These are phyloP conservation scores for Thecaphora thlaspeos DNA, from an alignment of 1,284 basidiomycete genomes.

Conservation along the genomic window DNA sequence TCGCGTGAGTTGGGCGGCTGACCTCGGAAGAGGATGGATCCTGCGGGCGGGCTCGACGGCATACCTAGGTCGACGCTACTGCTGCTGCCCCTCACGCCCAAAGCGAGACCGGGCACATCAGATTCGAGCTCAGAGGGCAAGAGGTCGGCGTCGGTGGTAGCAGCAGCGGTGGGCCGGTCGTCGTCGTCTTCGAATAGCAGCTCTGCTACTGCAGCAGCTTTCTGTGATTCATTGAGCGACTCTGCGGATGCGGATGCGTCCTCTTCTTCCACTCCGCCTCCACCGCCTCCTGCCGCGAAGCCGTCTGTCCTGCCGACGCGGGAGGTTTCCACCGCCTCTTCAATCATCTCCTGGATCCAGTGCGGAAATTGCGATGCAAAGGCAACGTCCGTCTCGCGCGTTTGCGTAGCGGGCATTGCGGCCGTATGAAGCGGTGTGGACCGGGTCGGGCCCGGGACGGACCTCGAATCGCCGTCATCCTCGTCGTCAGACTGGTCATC, in stretches of 20 bases:
- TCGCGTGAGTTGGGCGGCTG: background rate
- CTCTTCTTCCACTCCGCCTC: too few relatives aligned
- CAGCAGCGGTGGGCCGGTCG: too few relatives aligned
- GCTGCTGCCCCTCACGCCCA: too few relatives aligned
- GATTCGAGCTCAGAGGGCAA: too few relatives aligned
- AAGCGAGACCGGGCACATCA: too few relatives aligned
- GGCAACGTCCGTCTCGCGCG: background rate
- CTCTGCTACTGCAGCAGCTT: conserved; percentile 14
- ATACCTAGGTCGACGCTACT: conserved; percentile 18
- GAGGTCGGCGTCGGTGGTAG: too few relatives aligned
- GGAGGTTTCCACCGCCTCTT: conserved; percentile 4
- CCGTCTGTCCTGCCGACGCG: too few relatives aligned
- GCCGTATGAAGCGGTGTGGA: conserved; percentile 16
- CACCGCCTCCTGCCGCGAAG: too few relatives aligned
- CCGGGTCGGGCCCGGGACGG: conserved; percentile 11
- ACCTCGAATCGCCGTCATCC: conserved; percentile 10
- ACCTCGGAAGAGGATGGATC: background rate
- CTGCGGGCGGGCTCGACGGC: conserved; percentile 28
- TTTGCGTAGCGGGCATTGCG: background rate
- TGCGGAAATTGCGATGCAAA: conserved; percentile 24
- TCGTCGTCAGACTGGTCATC: conserved; percentile 1
- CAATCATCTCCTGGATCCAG: conserved; percentile 29
- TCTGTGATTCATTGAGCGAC: conserved; percentile 18
- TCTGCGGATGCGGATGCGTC: background rate
- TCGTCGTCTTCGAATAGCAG: conserved; percentile 11